Conservation (phyloP, 257 asterid species). For the Jacaranda copaia region DNA sequence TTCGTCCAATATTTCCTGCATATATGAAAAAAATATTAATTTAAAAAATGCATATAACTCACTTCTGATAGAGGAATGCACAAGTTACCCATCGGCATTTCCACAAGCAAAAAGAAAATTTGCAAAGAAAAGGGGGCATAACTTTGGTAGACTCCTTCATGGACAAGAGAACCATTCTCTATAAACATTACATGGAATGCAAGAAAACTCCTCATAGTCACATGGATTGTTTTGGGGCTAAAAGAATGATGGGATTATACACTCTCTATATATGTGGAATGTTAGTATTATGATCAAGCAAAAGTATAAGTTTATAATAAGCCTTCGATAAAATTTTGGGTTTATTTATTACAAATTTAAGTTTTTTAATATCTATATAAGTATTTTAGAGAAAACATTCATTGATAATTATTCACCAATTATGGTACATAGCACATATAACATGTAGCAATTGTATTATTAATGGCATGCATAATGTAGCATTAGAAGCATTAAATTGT, state of each 20-base stretch:
- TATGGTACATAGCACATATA: neutral
- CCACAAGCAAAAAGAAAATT: neutral
- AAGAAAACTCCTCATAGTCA: neutral
- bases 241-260: neutral
- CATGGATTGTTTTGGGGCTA: neutral
- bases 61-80: constrained; percentile 18
- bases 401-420: neutral
- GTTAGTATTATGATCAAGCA: neutral
- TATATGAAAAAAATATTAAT: neutral
- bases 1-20: constrained; percentile 89
- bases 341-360: neutral
- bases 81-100: constrained; percentile 19
- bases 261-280: neutral
- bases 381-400: neutral
- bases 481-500: constrained; percentile 2
- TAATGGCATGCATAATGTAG: neutral
- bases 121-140: neutral
- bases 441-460: neutral
- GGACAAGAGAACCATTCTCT: neutral
- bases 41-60: constrained; percentile 16
- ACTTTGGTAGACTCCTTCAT: constrained; percentile 20
- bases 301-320: neutral
- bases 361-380: neutral
- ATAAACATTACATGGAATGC: neutral
- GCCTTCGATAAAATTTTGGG: neutral